These are phyloP conservation scores for Plasmodium coatneyi DNA, from an alignment of 169 alveolate species.

Conservation along the genomic window DNA sequence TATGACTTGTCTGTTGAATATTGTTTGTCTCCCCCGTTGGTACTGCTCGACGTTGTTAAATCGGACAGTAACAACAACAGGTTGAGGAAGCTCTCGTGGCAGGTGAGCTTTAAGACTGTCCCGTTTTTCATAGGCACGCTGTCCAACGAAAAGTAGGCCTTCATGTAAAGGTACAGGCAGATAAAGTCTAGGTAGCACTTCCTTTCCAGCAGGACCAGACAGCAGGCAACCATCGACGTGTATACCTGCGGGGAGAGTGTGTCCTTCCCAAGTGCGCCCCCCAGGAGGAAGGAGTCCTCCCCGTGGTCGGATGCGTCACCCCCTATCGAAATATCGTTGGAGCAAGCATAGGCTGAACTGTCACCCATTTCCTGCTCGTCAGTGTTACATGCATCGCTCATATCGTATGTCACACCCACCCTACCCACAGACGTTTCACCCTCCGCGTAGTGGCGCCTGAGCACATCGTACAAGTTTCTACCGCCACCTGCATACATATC, in stretches of 20 bases:
- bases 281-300: slow-evolving; percentile 26
- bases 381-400: neutral
- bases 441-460: slow-evolving; percentile 15
- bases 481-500: neutral
- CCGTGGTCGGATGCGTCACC: neutral
- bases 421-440: too few relatives aligned
- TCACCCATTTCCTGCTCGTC: neutral
- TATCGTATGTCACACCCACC: neutral
- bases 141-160: slow-evolving; percentile 29
- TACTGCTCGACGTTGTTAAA: neutral
- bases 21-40: neutral
- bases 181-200: slow-evolving; percentile 43
- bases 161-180: slow-evolving; percentile 41
- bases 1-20: too few relatives aligned
- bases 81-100: slow-evolving; percentile 22
- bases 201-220: slow-evolving; percentile 32
- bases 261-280: neutral
- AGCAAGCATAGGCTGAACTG: neutral
- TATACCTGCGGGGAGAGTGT: neutral
- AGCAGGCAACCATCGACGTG: slow-evolving; percentile 19
- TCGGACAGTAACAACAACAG: slow-evolving; percentile 15
- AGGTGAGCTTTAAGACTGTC: slow-evolving; percentile 5
- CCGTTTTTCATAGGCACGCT: neutral
- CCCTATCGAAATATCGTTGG: neutral
- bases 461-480: neutral